Base-by-base conservation (phyloP, 108 stramenopile species). In the Cyclotella atomus region DNA sequence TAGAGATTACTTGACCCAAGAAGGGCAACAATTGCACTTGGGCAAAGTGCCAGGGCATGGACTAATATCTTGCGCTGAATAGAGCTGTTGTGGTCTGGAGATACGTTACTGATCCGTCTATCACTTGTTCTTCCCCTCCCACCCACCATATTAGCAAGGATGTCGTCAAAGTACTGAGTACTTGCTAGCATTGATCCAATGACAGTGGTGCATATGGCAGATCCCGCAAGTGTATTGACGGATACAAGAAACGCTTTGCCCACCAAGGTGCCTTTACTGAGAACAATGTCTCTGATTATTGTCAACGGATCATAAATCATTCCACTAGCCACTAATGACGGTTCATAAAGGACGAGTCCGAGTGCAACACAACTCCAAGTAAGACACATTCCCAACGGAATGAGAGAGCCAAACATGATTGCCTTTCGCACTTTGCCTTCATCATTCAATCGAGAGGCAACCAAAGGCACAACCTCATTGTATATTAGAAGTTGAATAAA, bases 181-280 rank as follows among this genome's bases (percentile, higher is more conserved):
- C 65, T 66, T 2, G 74, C 74, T 6, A 75, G 36, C 15, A 75
- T 66, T 1, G 64, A 75, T 0, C 74, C 74, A 34, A 67, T 66
- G 65, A 60, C 64, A 33, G 74, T 75, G 21, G 74, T 75, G 65
- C 74, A 75, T 46, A 75, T 75, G 47, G 74, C 74, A 28, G 74
- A 66, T 7, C 74, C 74, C 33, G 74, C 74, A 33, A 75, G 43
- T 24, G 34, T 47, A 46, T 67, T 75, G 35, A 75, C 56, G 21
- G 74, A 75, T n/a, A 54, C 29, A 0, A 65, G 65, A 49, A 75
- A 75, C 34, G 41, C 2, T 53, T 59, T 66, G 35, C 74, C 74
- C 25, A 66, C 46, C 4, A 34, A n/a, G 17, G 62, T 54, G 25
- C 38, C 54, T 28, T 65, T 65, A 1, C 56, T 19, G 2, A 56